Conservation (phyloP, 2,329 filamentous ascomycete species). For the Epichloe sibirici region DNA sequence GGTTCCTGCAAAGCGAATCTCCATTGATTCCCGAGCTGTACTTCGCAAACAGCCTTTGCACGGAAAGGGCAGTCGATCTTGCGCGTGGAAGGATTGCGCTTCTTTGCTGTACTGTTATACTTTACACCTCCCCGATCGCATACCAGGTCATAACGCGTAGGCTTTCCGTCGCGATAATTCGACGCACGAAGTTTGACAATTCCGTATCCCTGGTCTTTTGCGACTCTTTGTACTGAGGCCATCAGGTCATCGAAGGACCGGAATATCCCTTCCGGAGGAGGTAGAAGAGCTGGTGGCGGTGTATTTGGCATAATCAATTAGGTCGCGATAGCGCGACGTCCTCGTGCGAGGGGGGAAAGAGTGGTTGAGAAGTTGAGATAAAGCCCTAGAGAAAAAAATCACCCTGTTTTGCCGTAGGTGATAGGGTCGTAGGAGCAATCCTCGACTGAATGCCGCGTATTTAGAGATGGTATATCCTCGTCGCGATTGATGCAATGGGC, state of each 20-base stretch:
- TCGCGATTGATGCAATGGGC: conserved; percentile 6
- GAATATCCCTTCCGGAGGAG: conserved; percentile 49
- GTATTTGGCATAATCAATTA: conserved; percentile 33
- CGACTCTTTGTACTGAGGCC: conserved; percentile 43
- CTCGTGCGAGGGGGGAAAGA: conserved; percentile 7
- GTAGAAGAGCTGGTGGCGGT: conserved; percentile 34
- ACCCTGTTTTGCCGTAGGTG: not conserved
- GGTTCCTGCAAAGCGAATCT: conserved; percentile 48
- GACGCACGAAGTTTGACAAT: conserved; percentile 51
- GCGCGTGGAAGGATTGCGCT: conserved; percentile 50
- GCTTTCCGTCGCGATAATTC: conserved; percentile 51
- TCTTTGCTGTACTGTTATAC: conserved; percentile 53
- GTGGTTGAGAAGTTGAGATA: not conserved
- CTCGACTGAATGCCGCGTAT: not conserved
- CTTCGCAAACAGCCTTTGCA: conserved; percentile 51
- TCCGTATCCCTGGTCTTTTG: conserved; percentile 50
- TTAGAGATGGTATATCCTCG: not conserved
- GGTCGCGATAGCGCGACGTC: conserved; percentile 19
- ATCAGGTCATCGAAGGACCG: conserved; percentile 47
- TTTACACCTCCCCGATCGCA: conserved; percentile 53
- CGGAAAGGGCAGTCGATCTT: conserved; percentile 53
- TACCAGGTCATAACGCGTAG: conserved; percentile 49
- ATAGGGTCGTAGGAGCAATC: not conserved
- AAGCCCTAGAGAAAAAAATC: not conserved
- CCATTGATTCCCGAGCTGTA: conserved; percentile 50